Percentiles rank a stretch among this genome's conserved stretches.
Evolutionary conservation across 2,329 filamentous ascomycete species (phyloP).

Genomic region (Neonectria ditissima): DNA sequence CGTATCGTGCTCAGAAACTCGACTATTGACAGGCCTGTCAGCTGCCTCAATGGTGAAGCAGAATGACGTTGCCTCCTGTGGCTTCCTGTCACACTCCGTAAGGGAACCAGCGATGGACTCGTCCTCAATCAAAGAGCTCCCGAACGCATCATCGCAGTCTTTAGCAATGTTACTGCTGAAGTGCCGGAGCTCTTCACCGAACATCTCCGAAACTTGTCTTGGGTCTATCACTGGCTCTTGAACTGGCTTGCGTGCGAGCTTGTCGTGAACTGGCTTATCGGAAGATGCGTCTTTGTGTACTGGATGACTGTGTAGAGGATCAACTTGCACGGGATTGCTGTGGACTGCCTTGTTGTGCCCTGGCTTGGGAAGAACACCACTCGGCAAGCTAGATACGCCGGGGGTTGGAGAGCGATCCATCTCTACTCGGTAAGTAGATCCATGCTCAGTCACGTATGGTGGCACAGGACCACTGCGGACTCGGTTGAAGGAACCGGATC

Average conservation of each 20-base stretch:
- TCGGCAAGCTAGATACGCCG: slow-evolving; percentile 43
- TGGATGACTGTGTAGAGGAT: neutral
- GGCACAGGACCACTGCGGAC: slow-evolving; percentile 34
- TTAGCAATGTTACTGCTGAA: slow-evolving; percentile 88
- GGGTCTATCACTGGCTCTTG: slow-evolving; percentile 30
- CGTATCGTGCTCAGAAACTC: slow-evolving; percentile 46
- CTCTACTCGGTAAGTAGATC: slow-evolving; percentile 35
- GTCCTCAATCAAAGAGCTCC: slow-evolving; percentile 66
- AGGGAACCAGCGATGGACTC: slow-evolving; percentile 52
- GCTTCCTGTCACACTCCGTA: slow-evolving; percentile 47
- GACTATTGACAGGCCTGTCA: slow-evolving; percentile 27
- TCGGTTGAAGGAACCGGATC: slow-evolving; percentile 47
- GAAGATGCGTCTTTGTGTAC: slow-evolving; percentile 10
- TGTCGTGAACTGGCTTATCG: slow-evolving; percentile 10
- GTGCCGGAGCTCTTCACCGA: slow-evolving; percentile 82
- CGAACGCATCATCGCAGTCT: slow-evolving; percentile 94
- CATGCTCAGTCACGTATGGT: slow-evolving; percentile 37
- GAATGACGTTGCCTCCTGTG: slow-evolving; percentile 56
- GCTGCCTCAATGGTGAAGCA: slow-evolving; percentile 55
- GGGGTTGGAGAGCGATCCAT: slow-evolving; percentile 46
- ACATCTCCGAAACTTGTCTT: slow-evolving; percentile 49
- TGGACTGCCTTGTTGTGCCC: neutral
- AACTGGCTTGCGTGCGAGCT: slow-evolving; percentile 23
- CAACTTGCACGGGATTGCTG: neutral
- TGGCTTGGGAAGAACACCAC: slow-evolving; percentile 43